Evolutionary conservation across 208 protist genomes (phyloP).

Genomic region (Acanthamoeba polyphaga): DNA sequence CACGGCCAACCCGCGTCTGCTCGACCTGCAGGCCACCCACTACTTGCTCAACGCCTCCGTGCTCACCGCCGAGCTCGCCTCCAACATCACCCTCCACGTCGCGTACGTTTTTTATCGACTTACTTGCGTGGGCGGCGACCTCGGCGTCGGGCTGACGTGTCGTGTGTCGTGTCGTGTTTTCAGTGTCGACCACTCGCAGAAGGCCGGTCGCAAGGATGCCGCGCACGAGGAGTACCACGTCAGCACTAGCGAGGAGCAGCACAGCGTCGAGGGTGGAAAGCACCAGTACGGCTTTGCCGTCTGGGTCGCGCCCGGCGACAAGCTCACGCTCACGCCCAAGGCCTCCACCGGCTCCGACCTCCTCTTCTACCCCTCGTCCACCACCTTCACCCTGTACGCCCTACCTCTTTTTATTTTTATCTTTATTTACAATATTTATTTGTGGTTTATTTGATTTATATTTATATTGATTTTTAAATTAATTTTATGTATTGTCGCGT

Average conservation of each 20-base stretch:
- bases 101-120: background rate
- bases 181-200: slow-evolving; percentile 11
- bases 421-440: background rate
- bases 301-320: slow-evolving; percentile 53
- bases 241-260: background rate
- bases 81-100: slow-evolving; percentile 48
- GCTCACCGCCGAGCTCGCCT: background rate
- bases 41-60: slow-evolving; percentile 63
- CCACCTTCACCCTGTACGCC: slow-evolving; percentile 44
- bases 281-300: background rate
- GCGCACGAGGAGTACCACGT: slow-evolving; percentile 24
- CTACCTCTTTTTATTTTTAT: background rate
- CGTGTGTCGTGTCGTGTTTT: background rate
- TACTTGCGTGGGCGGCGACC: background rate
- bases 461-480: background rate
- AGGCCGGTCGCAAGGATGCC: background rate
- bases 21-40: slow-evolving; percentile 69
- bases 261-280: background rate
- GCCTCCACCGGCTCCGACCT: slow-evolving; percentile 26
- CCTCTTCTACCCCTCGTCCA: slow-evolving; percentile 50
- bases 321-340: slow-evolving; percentile 25
- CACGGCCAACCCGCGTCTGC: slow-evolving; percentile 45
- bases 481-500: background rate
- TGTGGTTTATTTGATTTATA: background rate
- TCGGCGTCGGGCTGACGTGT: background rate